Percentiles rank a stretch among this genome's conserved stretches.
Conservation (phyloP, 768 basidiomycete species). For the Kwoniella heveanensis region DNA sequence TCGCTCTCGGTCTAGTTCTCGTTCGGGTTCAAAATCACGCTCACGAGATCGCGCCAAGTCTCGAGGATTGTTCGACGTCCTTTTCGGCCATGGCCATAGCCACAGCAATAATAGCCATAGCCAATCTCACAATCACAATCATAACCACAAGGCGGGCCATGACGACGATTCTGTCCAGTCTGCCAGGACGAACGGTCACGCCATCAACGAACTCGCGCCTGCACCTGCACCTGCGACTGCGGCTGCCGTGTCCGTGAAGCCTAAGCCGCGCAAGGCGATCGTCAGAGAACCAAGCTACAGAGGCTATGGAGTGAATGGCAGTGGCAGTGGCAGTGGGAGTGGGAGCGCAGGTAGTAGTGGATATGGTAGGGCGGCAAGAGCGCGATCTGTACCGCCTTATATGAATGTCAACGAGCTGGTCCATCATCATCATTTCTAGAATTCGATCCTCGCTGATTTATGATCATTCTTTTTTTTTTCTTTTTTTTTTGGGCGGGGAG, state of each 20-base stretch:
- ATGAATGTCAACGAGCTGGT: constrained; percentile 8
- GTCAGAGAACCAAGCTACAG: too few species aligned
- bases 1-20: too few species aligned
- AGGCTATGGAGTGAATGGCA: not conserved
- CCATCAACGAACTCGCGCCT: too few species aligned
- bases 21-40: not conserved
- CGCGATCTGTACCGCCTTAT: constrained; percentile 10
- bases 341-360: constrained; percentile 4
- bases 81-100: constrained; percentile 8
- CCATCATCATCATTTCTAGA: not conserved
- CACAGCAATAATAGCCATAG: too few species aligned
- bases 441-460: not conserved
- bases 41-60: not conserved
- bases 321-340: constrained; percentile 2
- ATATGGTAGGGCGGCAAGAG: constrained; percentile 15
- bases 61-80: constrained; percentile 13
- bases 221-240: too few species aligned
- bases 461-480: not conserved
- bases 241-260: too few species aligned
- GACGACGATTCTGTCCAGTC: too few species aligned
- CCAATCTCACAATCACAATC: too few species aligned
- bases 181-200: too few species aligned
- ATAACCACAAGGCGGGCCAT: too few species aligned
- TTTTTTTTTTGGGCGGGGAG: too few species aligned
- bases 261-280: too few species aligned